phyloP scores from a whole-genome alignment of 345 rosid genomes.

The Salix caprea region DNA sequence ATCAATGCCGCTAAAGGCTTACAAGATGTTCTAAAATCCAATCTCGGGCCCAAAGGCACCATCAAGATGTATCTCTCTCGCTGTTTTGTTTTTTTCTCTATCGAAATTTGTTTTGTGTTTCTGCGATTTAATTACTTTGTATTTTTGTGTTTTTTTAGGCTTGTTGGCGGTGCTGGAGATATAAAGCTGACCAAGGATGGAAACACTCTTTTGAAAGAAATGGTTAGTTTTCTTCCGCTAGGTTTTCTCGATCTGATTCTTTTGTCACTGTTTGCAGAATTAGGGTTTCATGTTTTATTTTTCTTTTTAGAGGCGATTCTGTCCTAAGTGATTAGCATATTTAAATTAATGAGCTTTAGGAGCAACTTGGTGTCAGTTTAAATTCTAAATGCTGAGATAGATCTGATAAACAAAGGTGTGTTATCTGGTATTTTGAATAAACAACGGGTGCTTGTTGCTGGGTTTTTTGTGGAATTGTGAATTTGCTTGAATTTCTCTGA shows the following conservation, averaged over 20 bases:
- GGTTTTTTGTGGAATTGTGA: background rate
- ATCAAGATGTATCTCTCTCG: constrained; percentile 64
- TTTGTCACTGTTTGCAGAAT: background rate
- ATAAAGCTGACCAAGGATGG: constrained; percentile 98
- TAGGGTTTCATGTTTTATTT: background rate
- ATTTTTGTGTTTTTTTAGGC: constrained; percentile 36
- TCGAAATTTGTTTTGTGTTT: background rate
- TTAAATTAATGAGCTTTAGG: background rate
- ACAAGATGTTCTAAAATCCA: constrained; percentile 86
- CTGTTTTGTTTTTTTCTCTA: background rate
- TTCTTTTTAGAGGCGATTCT: background rate
- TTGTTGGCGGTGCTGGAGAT: constrained; percentile 98
- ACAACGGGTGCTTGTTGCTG: background rate
- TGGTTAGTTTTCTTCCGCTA: constrained; percentile 40
- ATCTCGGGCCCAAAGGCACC: constrained; percentile 98
- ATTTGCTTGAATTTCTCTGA: constrained; percentile 11
- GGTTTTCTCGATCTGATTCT: constrained; percentile 18
- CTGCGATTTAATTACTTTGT: background rate
- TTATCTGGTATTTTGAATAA: background rate
- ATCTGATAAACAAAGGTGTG: background rate
- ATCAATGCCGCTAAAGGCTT: constrained; percentile 96
- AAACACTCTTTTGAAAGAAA: constrained; percentile 89
- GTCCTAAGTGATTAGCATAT: background rate
- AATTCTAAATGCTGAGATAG: background rate
- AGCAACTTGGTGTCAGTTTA: background rate